Evolutionary conservation across 2,329 filamentous ascomycete genomes (phyloP).

Genomic region (Trichoderma polysporum): DNA sequence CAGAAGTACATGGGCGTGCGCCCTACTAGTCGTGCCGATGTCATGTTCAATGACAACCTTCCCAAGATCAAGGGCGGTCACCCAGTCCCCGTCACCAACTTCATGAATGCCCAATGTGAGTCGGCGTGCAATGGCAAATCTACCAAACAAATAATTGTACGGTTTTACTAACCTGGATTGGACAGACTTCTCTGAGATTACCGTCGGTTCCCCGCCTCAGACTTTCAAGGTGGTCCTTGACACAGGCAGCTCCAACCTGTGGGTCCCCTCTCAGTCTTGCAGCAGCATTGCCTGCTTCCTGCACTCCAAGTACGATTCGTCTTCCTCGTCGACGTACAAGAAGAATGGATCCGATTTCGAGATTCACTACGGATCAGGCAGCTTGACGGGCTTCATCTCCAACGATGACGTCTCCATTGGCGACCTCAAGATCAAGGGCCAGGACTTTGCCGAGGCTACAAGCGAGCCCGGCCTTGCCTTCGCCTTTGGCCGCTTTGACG

Average conservation of each 20-base stretch:
- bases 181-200: conserved; percentile 93
- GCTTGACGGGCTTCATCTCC: conserved; percentile 89
- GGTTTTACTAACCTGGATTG: not conserved
- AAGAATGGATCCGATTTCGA: conserved; percentile 89
- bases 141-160: not conserved
- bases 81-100: conserved; percentile 90
- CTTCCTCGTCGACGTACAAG: conserved; percentile 85
- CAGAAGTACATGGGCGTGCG: conserved; percentile 93
- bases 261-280: conserved; percentile 90
- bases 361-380: conserved; percentile 94
- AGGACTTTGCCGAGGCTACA: conserved; percentile 96
- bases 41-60: conserved; percentile 75
- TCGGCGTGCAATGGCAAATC: conserved; percentile 21
- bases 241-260: conserved; percentile 97
- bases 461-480: conserved; percentile 95
- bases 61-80: conserved; percentile 67
- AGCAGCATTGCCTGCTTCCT: conserved; percentile 97
- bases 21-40: conserved; percentile 66
- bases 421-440: conserved; percentile 81
- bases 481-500: conserved; percentile 95
- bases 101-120: conserved; percentile 97
- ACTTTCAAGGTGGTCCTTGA: conserved; percentile 98
- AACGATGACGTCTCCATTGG: conserved; percentile 84
- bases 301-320: conserved; percentile 94
- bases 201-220: conserved; percentile 87